phyloP scores from a whole-genome alignment of 441 rosid species.

The Croton laevigatus region DNA sequence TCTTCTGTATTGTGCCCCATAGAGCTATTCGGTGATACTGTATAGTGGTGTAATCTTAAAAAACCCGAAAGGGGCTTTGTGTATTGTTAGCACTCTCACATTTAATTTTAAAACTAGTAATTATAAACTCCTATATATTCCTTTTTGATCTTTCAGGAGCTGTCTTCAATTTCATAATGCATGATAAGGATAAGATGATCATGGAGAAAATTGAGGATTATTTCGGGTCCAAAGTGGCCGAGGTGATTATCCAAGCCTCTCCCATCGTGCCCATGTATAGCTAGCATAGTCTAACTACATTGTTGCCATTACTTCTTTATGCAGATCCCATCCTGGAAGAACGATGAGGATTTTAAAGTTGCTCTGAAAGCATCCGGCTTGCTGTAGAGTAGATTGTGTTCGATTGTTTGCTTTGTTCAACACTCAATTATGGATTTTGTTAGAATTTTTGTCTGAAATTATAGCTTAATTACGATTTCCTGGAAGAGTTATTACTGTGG shows the following conservation, averaged over 20 bases:
- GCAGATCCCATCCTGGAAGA: slow-evolving; percentile 67
- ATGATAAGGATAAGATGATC: slow-evolving; percentile 40
- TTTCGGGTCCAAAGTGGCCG: slow-evolving; percentile 43
- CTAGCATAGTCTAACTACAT: slow-evolving; percentile 12
- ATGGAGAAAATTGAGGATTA: slow-evolving; percentile 76
- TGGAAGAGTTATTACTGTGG: too few relatives aligned
- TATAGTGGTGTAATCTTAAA: neutral
- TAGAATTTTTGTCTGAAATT: too few relatives aligned
- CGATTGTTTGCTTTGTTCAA: neutral
- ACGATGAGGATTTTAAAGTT: slow-evolving; percentile 53
- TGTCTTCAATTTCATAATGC: slow-evolving; percentile 66
- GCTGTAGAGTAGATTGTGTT: slow-evolving; percentile 20
- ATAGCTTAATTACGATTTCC: too few relatives aligned
- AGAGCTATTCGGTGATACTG: neutral
- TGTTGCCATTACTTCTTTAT: neutral
- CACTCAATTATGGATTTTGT: too few relatives aligned
- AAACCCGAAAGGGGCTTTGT: neutral
- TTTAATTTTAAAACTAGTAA: neutral
- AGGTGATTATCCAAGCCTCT: slow-evolving; percentile 43
- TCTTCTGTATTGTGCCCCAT: neutral
- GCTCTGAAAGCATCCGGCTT: slow-evolving; percentile 75
- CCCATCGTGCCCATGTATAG: slow-evolving; percentile 9
- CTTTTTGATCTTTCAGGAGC: slow-evolving; percentile 57
- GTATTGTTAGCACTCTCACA: neutral
- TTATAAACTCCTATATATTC: slow-evolving; percentile 12